Base-by-base conservation (phyloP, 2,329 filamentous ascomycete species). In the Cladosporium sphaerospermum region DNA sequence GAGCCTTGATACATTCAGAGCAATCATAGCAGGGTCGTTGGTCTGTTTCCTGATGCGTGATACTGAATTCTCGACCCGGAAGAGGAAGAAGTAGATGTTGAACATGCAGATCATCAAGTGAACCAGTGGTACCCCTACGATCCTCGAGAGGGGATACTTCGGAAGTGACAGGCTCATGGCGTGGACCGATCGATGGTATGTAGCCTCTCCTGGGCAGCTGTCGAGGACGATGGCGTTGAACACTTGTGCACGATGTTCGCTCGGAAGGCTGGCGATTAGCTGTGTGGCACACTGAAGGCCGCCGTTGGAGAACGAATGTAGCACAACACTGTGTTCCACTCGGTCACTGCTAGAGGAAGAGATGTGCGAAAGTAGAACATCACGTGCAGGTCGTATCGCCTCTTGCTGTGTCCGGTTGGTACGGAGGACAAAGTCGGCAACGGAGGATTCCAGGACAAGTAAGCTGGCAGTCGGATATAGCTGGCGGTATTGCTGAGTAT, bases 1-100 rank as follows among this genome's bases (percentile, higher is more conserved):
- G 54, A 83, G 60, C 47, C 78, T 71, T 14, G 74, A 73, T 1
- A 55, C 52, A n/a, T 44, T 23, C 8, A 23, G 34, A 16, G 44
- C 33, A 19, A 61, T 57, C 9, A 59, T 14, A 1, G 37, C 34
- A 1, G 52, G 41, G 44, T 59, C 58, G 14, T 59, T 56, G 40
- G 56, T 23, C 23, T 36, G 37, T 8, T 54, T 52, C 31, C 57
- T 47, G 3, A 56, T 48, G 16, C 53, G 43, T 4, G 48, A 32
- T 1, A 60, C 41, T 4, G 45, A 28, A 14, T 56, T 52, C 42
- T 60, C 59, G 9, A 36, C 37, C 33, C 19, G 8, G n/a, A 32
- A 41, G 40, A 55, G 5, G 8, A 53, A 34, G 28, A 50, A 50
- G 16, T 45, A 33, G 6, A 56, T 19, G 23, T 37, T 34, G n/a